phyloP scores from a whole-genome alignment of 306 rosid species.

The Sesbania bispinosa region DNA sequence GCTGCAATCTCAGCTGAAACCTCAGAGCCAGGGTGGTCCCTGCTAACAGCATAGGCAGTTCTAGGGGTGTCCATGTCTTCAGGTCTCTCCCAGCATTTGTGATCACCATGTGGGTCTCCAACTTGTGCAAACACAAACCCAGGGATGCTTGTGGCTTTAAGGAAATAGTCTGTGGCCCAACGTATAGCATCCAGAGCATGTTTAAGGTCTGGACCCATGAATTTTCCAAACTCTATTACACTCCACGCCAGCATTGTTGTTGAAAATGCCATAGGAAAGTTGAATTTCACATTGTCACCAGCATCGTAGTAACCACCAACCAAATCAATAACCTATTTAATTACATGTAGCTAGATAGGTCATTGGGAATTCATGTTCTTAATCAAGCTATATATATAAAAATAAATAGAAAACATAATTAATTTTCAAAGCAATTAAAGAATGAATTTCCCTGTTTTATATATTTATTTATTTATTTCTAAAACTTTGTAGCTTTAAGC shows the following conservation, averaged over 20 bases:
- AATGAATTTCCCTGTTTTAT: too few species aligned
- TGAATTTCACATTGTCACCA: conserved; percentile 64
- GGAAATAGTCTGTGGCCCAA: conserved; percentile 49
- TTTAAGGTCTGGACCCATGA: conserved; percentile 32
- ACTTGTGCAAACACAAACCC: conserved; percentile 37
- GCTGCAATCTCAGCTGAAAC: conserved; percentile 49
- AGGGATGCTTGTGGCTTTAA: conserved; percentile 44
- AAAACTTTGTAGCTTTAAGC: too few species aligned
- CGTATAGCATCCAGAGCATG: conserved; percentile 40
- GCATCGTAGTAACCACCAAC: conserved; percentile 60
- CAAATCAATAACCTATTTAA: conserved; percentile 51
- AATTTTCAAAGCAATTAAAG: too few species aligned
- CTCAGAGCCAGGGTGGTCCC: conserved; percentile 42
- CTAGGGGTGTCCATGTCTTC: conserved; percentile 63
- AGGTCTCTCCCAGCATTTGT: conserved; percentile 60
- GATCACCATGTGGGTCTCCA: conserved; percentile 51
- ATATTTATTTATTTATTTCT: too few species aligned
- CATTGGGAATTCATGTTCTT: too few species aligned
- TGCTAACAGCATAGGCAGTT: conserved; percentile 30
- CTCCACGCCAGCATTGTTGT: conserved; percentile 56
- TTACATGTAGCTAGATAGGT: too few species aligned
- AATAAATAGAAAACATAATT: too few species aligned
- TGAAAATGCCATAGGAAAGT: conserved; percentile 59
- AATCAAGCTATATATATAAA: too few species aligned
- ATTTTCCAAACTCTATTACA: conserved; percentile 44